Percentiles rank a stretch among this genome's conserved stretches.
phyloP scores from a whole-genome alignment of 148 eudicot genomes.

The Camellia sinensis region DNA sequence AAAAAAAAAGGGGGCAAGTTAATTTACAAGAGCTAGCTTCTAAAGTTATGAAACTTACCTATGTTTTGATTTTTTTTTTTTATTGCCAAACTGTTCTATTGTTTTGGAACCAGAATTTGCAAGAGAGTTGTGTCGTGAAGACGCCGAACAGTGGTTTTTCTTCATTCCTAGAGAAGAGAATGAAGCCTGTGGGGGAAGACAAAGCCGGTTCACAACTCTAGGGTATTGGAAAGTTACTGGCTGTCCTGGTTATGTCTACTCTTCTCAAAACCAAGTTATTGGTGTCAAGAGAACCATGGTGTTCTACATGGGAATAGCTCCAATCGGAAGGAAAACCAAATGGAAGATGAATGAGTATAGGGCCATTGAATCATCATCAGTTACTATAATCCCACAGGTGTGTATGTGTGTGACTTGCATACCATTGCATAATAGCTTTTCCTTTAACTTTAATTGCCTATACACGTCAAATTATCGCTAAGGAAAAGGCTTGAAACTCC shows the following conservation, averaged over 20 bases:
- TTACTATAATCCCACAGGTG: slow-evolving; percentile 8
- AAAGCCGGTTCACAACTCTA: slow-evolving; percentile 46
- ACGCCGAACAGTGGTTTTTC: slow-evolving; percentile 64
- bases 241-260: slow-evolving; percentile 46
- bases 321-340: slow-evolving; percentile 41
- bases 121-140: slow-evolving; percentile 41
- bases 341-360: slow-evolving; percentile 80
- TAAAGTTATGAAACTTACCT: background rate
- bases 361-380: slow-evolving; percentile 25
- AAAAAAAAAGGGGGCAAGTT: too few species aligned
- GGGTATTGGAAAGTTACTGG: slow-evolving; percentile 87
- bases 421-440: background rate
- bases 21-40: too few species aligned
- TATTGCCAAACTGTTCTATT: background rate
- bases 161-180: slow-evolving; percentile 50
- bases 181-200: slow-evolving; percentile 58
- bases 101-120: slow-evolving; percentile 28
- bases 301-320: slow-evolving; percentile 66
- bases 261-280: slow-evolving; percentile 35
- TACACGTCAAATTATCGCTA: too few species aligned
- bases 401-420: background rate
- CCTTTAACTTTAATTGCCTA: background rate
- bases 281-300: slow-evolving; percentile 77
- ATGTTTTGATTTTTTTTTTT: background rate
- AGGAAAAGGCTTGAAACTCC: background rate